These are phyloP conservation scores for Xanthoconium stramineum DNA, from an alignment of 768 basidiomycete genomes.

Conservation along the genomic window DNA sequence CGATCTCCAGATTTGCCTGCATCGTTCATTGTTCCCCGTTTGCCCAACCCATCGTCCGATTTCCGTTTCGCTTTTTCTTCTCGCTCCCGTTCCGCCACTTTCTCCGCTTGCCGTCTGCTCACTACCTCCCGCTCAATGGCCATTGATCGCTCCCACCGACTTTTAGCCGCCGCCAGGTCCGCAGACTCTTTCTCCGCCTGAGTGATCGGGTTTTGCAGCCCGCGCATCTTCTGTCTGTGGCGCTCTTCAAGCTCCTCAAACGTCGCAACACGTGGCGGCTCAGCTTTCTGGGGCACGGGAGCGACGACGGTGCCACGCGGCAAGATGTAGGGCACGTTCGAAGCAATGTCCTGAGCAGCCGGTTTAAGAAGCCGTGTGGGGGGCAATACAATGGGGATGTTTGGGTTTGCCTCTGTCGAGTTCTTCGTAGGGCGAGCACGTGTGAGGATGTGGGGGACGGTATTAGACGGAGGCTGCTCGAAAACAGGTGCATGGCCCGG, in stretches of 20 bases:
- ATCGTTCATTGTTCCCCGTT: slow-evolving; percentile 32
- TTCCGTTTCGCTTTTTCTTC: slow-evolving; percentile 50
- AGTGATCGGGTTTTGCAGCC: slow-evolving; percentile 83
- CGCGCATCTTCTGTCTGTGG: slow-evolving; percentile 79
- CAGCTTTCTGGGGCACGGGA: slow-evolving; percentile 47
- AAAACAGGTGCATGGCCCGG: slow-evolving; percentile 30
- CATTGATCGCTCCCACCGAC: slow-evolving; percentile 80
- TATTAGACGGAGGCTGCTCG: slow-evolving; percentile 20
- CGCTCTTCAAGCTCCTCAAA: slow-evolving; percentile 87
- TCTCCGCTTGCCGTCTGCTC: slow-evolving; percentile 68
- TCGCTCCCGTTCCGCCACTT: slow-evolving; percentile 44
- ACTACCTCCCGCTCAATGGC: slow-evolving; percentile 73
- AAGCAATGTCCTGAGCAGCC: slow-evolving; percentile 26
- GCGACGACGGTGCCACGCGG: slow-evolving; percentile 43
- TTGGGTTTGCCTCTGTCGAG: slow-evolving; percentile 22
- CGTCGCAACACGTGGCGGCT: slow-evolving; percentile 58
- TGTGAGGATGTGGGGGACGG: slow-evolving; percentile 21
- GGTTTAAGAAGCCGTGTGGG: slow-evolving; percentile 33
- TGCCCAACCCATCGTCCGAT: slow-evolving; percentile 40
- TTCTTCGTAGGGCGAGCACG: slow-evolving; percentile 20
- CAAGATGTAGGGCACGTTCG: slow-evolving; percentile 42
- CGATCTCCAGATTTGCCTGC: slow-evolving; percentile 31
- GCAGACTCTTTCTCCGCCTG: slow-evolving; percentile 75
- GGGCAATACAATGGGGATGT: slow-evolving; percentile 32
- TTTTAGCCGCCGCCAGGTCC: slow-evolving; percentile 68